phyloP scores from a whole-genome alignment of 768 basidiomycete species.

The Lactarius quietus region DNA sequence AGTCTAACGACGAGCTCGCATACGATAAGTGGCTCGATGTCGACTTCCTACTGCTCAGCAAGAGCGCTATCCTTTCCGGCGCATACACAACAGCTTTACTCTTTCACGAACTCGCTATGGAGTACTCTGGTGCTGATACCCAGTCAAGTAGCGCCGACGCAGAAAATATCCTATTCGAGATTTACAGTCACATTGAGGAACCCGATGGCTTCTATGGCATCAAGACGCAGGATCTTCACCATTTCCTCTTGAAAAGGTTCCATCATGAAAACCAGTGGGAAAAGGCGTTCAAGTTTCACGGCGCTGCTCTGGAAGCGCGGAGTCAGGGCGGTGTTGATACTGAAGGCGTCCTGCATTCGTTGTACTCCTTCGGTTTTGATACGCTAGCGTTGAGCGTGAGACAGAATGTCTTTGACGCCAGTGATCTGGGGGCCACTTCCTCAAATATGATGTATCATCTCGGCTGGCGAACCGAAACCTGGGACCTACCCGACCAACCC shows the following conservation, averaged over 20 bases:
- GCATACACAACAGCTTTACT: conserved; percentile 88
- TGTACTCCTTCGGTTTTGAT: conserved; percentile 90
- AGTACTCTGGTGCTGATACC: conserved; percentile 38
- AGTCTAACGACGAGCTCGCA: conserved; percentile 40
- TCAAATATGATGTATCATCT: conserved; percentile 67
- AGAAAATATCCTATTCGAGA: conserved; percentile 81
- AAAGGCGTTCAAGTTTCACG: conserved; percentile 86
- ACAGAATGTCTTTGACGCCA: conserved; percentile 40
- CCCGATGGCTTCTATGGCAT: conserved; percentile 99
- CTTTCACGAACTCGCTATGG: conserved; percentile 77
- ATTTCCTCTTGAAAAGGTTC: conserved; percentile 78
- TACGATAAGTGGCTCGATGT: conserved; percentile 81
- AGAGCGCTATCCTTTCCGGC: conserved; percentile 70
- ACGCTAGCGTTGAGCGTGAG: conserved; percentile 74
- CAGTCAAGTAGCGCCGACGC: conserved; percentile 34
- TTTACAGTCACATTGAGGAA: conserved; percentile 94
- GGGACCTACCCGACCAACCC: conserved; percentile 80
- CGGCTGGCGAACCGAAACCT: conserved; percentile 92
- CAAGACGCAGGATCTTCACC: conserved; percentile 67
- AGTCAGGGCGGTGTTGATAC: conserved; percentile 41
- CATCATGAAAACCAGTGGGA: conserved; percentile 94
- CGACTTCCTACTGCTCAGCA: conserved; percentile 67
- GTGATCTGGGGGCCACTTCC: conserved; percentile 31
- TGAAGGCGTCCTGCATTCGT: conserved; percentile 69
- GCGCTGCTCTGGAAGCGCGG: conserved; percentile 73